Evolutionary conservation across 2,329 filamentous ascomycete species (phyloP).

Genomic region (Pseudocercospora vitis): DNA sequence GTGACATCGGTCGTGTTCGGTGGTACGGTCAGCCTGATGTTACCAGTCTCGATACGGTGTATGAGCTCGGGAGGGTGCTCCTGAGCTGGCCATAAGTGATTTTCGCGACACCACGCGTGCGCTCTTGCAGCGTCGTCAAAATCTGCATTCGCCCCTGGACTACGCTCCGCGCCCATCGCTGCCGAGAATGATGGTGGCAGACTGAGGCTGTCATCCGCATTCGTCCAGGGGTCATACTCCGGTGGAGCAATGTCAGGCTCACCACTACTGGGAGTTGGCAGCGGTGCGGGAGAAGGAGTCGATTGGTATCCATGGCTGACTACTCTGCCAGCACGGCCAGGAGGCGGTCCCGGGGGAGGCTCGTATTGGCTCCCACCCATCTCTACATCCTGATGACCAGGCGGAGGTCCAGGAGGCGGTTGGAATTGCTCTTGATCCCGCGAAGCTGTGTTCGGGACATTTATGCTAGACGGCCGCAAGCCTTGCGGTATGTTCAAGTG

Average conservation of each 20-base stretch:
- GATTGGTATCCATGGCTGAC: constrained; percentile 11
- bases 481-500: constrained; percentile 14
- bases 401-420: constrained; percentile 37
- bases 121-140: constrained; percentile 64
- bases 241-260: constrained; percentile 46
- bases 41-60: constrained; percentile 49
- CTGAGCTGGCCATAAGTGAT: constrained; percentile 60
- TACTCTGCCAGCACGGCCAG: constrained; percentile 22
- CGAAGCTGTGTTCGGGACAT: constrained; percentile 18
- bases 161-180: constrained; percentile 54
- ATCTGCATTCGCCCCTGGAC: constrained; percentile 68
- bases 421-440: constrained; percentile 30
- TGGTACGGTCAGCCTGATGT: constrained; percentile 52
- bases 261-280: constrained; percentile 17
- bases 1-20: constrained; percentile 44
- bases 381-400: constrained; percentile 25
- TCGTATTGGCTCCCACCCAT: constrained; percentile 29
- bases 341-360: constrained; percentile 37
- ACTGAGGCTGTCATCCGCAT: constrained; percentile 73
- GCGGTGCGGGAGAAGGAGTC: constrained; percentile 7
- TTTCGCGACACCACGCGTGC: constrained; percentile 62
- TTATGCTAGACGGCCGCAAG: constrained; percentile 22
- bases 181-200: constrained; percentile 65
- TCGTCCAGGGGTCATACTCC: constrained; percentile 69
- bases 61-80: constrained; percentile 39